phyloP scores from a whole-genome alignment of 2,329 filamentous ascomycete genomes.

The Penicillium occitanis region DNA sequence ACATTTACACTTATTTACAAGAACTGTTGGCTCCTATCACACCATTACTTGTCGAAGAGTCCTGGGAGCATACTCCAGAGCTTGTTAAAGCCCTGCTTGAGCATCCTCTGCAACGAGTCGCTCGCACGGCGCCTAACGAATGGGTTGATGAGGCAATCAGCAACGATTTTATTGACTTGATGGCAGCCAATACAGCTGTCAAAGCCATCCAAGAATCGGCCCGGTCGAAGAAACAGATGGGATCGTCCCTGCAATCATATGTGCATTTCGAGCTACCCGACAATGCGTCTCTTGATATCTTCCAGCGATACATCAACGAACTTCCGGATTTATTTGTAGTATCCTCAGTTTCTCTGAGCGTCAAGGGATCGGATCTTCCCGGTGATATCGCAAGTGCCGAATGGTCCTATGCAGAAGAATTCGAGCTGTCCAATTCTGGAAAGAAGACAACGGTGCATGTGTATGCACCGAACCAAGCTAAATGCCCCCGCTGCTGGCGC shows the following conservation, averaged over 20 bases:
- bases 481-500: slow-evolving; percentile 88
- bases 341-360: slow-evolving; percentile 59
- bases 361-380: slow-evolving; percentile 26
- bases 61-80: slow-evolving; percentile 73
- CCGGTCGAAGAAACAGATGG: slow-evolving; percentile 68
- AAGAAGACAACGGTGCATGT: slow-evolving; percentile 39
- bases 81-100: slow-evolving; percentile 57
- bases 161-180: slow-evolving; percentile 41
- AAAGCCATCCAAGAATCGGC: slow-evolving; percentile 75
- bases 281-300: slow-evolving; percentile 25
- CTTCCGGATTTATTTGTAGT: slow-evolving; percentile 68
- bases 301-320: slow-evolving; percentile 45
- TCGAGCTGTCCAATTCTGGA: slow-evolving; percentile 37
- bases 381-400: slow-evolving; percentile 32
- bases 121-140: slow-evolving; percentile 32
- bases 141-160: slow-evolving; percentile 53
- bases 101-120: slow-evolving; percentile 47
- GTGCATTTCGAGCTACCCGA: slow-evolving; percentile 50
- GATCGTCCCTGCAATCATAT: slow-evolving; percentile 76
- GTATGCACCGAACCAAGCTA: slow-evolving; percentile 56
- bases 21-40: slow-evolving; percentile 78
- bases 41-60: slow-evolving; percentile 82
- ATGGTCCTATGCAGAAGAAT: slow-evolving; percentile 47
- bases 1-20: slow-evolving; percentile 70
- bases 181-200: slow-evolving; percentile 62